phyloP scores from a whole-genome alignment of 148 eudicot genomes.

The Diospyros lotus region DNA sequence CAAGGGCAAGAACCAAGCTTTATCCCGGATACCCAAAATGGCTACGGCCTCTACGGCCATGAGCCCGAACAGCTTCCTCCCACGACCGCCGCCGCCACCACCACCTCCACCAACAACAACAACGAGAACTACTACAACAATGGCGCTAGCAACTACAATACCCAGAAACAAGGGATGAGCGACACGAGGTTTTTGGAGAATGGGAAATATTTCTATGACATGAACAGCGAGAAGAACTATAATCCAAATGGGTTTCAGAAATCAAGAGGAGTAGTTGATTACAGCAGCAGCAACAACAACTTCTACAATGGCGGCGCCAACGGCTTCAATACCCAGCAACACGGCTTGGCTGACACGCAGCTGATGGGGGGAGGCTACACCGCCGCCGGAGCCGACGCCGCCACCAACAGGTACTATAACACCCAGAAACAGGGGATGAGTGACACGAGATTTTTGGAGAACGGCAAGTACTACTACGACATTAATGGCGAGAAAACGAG shows the following conservation, averaged over 20 bases:
- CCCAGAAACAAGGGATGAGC: constrained; percentile 1
- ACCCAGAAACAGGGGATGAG: constrained; percentile 70
- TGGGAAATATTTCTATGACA: background rate
- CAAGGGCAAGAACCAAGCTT: constrained; percentile 42
- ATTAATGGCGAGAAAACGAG: constrained; percentile 23
- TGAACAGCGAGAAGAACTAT: background rate
- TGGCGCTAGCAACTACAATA: no score
- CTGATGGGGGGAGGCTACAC: constrained; percentile 1
- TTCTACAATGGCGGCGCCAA: no score
- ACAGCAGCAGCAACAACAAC: background rate
- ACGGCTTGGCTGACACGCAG: background rate
- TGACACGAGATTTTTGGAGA: constrained; percentile 74
- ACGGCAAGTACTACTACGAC: constrained; percentile 75
- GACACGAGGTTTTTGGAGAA: background rate
- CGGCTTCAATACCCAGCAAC: background rate
- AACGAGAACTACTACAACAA: constrained; percentile 1
- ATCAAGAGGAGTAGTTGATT: background rate
- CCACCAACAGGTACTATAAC: constrained; percentile 8
- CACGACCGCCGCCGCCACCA: constrained; percentile 28
- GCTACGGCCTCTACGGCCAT: constrained; percentile 66
- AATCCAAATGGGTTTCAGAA: background rate
- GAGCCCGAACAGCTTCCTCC: constrained; percentile 52
- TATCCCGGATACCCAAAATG: constrained; percentile 40
- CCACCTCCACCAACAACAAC: constrained; percentile 22
- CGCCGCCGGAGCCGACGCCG: background rate